Evolutionary conservation across 2,329 filamentous ascomycete genomes (phyloP).

Genomic region (Penicillium polonicum): DNA sequence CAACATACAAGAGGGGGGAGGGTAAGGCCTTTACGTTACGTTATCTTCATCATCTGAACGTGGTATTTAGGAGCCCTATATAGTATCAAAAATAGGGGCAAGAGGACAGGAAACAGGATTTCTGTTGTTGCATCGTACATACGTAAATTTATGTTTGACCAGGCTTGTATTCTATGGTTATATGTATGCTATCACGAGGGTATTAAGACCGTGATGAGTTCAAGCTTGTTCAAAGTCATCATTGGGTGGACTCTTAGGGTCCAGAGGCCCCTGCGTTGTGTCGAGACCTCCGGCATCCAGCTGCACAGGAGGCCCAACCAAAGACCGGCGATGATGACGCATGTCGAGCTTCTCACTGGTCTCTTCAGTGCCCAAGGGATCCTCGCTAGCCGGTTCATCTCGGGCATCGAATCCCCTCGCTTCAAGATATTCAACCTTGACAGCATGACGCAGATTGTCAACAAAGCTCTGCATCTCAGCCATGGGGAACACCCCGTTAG

Average conservation of each 20-base stretch:
- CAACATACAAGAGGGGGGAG: too few relatives aligned
- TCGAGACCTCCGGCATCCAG: constrained; percentile 56
- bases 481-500: constrained; percentile 47
- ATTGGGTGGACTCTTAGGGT: constrained; percentile 37
- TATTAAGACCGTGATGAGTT: constrained; percentile 18
- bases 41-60: too few relatives aligned
- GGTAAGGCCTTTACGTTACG: too few relatives aligned
- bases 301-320: constrained; percentile 49
- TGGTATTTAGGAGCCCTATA: too few relatives aligned
- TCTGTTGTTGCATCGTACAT: too few relatives aligned
- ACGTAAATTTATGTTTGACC: background rate
- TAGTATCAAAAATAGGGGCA: too few relatives aligned
- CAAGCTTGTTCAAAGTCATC: constrained; percentile 51
- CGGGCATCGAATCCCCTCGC: constrained; percentile 39
- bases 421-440: constrained; percentile 46
- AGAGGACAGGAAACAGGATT: too few relatives aligned
- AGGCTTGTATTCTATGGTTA: constrained; percentile 21
- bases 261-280: constrained; percentile 32
- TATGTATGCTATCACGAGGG: constrained; percentile 22
- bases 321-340: constrained; percentile 56
- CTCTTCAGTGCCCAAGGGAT: constrained; percentile 37
- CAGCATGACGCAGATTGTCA: constrained; percentile 43
- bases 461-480: constrained; percentile 52
- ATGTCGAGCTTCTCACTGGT: constrained; percentile 57
- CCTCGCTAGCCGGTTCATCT: constrained; percentile 30